Base-by-base conservation (phyloP, 2,329 filamentous ascomycete genomes). In the Paraconiothyrium brasiliense region DNA sequence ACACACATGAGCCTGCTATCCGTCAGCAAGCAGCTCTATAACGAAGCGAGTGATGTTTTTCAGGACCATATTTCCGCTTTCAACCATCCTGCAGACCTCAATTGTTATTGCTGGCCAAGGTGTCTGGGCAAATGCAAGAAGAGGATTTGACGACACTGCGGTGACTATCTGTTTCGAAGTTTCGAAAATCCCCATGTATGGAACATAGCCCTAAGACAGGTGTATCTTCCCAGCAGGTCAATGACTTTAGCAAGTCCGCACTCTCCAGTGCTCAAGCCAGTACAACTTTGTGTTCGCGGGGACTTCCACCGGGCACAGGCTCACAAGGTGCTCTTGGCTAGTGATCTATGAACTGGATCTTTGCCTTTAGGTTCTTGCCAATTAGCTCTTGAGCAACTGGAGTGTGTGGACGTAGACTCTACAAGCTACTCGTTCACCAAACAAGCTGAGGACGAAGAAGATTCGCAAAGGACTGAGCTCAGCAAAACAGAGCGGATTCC, bases 201-300 rank as follows among this genome's bases (percentile, higher is more conserved):
- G 52, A 56, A 47, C 16, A 16, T 46, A 10, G 52, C 41, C 5
- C 14, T 47, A 16, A 34, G 27, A 7, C 41, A 56, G 8, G 10
- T 56, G 41, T 56, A 56, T 47, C 41, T 56, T 16, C 41, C 39
- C 8, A 27, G 16, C n/a, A 41, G 52, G 10, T 24, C 16, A 4
- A 47, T 56, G 52, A 13, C 27, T 13, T 5, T 41, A 6, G 14
- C 52, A 3, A 3, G 5, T 4, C 27, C 52, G 27, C 39, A 46
- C 3, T 56, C 47, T 30, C 52, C 39, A 5, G 14, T n/a, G 52
- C 52, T 56, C 27, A 47, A 37, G 27, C 8, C 7, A 37, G 3
- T 47, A 30, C 39, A 46, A 4, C 27, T 56, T 14, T 6, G 10
- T 22, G 10, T 56, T 24, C 24, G 41, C 24, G 39, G 39, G 7